phyloP scores from a whole-genome alignment of 2,329 filamentous ascomycete genomes.

The Cordyceps pruinosa region DNA sequence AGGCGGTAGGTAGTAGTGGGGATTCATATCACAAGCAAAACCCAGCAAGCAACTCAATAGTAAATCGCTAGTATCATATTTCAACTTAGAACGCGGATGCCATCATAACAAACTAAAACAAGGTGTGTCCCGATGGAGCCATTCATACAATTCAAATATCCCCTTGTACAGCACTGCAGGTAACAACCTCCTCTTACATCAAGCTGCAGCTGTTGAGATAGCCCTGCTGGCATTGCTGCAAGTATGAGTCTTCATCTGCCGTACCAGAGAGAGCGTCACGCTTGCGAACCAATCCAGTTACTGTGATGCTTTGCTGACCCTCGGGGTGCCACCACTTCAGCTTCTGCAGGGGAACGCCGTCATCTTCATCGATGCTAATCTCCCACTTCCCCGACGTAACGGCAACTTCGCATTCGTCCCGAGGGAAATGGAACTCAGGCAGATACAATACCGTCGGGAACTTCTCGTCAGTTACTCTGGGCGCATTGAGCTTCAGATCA shows the following conservation, averaged over 20 bases:
- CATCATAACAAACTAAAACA: neutral
- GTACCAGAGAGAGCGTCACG: conserved; percentile 50
- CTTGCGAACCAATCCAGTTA: conserved; percentile 66
- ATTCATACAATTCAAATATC: neutral
- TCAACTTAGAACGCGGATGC: neutral
- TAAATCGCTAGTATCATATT: neutral
- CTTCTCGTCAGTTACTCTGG: conserved; percentile 51
- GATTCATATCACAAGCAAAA: neutral
- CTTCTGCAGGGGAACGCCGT: conserved; percentile 63
- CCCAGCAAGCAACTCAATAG: neutral
- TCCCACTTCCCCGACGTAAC: conserved; percentile 87
- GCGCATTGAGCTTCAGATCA: conserved; percentile 60
- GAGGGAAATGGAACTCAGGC: conserved; percentile 88
- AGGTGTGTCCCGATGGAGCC: neutral
- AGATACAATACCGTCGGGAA: conserved; percentile 76
- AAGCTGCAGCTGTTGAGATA: conserved; percentile 42
- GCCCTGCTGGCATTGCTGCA: conserved; percentile 58
- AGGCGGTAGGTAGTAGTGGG: too few species aligned
- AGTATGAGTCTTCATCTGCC: conserved; percentile 69
- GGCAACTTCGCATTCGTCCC: conserved; percentile 61
- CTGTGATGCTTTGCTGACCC: conserved; percentile 71
- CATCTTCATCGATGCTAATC: conserved; percentile 65
- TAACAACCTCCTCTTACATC: conserved; percentile 37
- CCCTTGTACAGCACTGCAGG: neutral
- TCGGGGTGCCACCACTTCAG: conserved; percentile 90